phyloP scores from a whole-genome alignment of 306 rosid genomes.

The Trichosanthes truncata region DNA sequence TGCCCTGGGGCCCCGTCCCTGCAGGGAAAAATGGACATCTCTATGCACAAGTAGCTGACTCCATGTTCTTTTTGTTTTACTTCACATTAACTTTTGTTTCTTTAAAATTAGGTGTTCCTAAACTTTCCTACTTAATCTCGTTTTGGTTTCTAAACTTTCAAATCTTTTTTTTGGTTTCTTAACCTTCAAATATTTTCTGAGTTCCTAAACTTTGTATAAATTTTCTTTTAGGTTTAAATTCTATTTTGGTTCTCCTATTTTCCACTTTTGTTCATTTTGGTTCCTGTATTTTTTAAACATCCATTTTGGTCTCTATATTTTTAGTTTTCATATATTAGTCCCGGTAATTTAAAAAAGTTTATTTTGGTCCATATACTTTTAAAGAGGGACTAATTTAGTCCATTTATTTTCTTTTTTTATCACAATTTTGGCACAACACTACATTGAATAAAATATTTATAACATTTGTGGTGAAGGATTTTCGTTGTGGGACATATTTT shows the following conservation, averaged over 20 bases:
- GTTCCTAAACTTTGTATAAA: no score
- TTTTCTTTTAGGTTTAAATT: background rate
- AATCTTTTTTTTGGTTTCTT: background rate
- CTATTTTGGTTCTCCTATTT: background rate
- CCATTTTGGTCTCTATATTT: background rate
- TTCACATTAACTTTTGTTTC: background rate
- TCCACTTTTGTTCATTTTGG: background rate
- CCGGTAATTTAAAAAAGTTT: no score
- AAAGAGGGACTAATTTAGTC: no score
- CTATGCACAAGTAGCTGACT: no score
- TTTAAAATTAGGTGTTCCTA: background rate
- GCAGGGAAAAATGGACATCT: no score
- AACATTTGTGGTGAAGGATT: no score
- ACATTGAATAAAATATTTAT: no score
- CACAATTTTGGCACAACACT: no score
- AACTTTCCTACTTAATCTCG: background rate
- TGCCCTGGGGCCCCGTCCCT: no score
- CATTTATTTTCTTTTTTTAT: no score
- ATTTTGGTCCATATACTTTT: no score
- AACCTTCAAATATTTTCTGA: background rate
- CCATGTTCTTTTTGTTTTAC: background rate
- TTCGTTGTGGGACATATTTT: background rate
- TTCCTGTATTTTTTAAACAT: background rate
- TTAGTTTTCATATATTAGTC: background rate
- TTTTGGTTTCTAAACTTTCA: background rate